These are phyloP conservation scores for Termitomyces sp. DNA, from an alignment of 768 basidiomycete genomes.

Conservation along the genomic window DNA sequence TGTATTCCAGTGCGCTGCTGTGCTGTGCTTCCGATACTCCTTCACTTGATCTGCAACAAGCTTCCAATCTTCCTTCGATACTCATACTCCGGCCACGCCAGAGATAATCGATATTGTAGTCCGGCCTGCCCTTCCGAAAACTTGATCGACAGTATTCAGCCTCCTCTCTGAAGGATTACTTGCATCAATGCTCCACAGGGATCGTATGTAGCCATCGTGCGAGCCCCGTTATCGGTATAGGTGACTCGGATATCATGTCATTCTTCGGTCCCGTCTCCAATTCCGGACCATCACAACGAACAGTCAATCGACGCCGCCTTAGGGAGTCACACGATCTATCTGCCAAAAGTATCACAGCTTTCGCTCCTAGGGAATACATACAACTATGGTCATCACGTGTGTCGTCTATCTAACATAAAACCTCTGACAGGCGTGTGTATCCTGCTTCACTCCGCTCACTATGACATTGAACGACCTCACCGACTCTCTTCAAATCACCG, in stretches of 20 bases:
- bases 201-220: no score
- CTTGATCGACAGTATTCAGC: background rate
- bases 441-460: no score
- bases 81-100: no score
- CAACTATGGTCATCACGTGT: no score
- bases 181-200: no score
- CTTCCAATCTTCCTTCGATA: background rate
- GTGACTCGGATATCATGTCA: no score
- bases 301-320: background rate
- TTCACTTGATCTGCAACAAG: background rate
- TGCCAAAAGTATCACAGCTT: background rate
- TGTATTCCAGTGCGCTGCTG: background rate
- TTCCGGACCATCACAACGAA: background rate
- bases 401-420: no score
- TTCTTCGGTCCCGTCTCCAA: background rate
- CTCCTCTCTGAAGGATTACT: no score
- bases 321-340: constrained; percentile 4
- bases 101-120: background rate
- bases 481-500: constrained; percentile 2
- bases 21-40: background rate
- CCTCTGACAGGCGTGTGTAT: no score
- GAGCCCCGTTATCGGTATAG: no score
- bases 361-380: background rate
- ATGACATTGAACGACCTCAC: background rate
- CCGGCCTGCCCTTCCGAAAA: background rate